These are phyloP conservation scores for Limtongia smithiae DNA, from an alignment of 805 yeast genomes.

Conservation along the genomic window DNA sequence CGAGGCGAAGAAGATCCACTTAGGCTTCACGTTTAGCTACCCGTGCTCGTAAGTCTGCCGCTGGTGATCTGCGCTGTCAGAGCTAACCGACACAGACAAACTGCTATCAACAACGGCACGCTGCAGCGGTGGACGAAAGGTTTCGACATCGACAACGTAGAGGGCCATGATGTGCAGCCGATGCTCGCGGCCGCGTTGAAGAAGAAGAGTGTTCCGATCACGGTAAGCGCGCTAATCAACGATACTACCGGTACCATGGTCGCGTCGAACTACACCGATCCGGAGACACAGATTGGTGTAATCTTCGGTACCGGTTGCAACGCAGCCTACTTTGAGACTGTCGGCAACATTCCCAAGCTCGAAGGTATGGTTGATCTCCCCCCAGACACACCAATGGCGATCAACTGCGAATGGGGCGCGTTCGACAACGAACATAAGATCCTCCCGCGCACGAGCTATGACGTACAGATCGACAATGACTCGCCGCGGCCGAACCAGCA, in stretches of 20 bases:
- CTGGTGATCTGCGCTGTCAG: not conserved
- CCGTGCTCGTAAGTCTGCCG: slow-evolving; percentile 45
- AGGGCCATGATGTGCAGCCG: slow-evolving; percentile 91
- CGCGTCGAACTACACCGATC: slow-evolving; percentile 89
- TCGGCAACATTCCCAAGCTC: slow-evolving; percentile 72
- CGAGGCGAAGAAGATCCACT: slow-evolving; percentile 46
- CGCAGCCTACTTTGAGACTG: slow-evolving; percentile 73
- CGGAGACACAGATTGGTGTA: slow-evolving; percentile 86
- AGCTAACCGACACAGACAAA: slow-evolving; percentile 44
- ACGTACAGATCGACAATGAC: slow-evolving; percentile 69
- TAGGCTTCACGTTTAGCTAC: slow-evolving; percentile 94
- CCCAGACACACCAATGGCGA: slow-evolving; percentile 75
- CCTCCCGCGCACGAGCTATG: slow-evolving; percentile 88
- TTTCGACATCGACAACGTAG: slow-evolving; percentile 87
- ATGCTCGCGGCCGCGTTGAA: slow-evolving; percentile 76
- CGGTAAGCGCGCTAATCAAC: slow-evolving; percentile 87
- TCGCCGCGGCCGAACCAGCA: slow-evolving; percentile 97
- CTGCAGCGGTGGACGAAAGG: slow-evolving; percentile 98
- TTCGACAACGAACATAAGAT: slow-evolving; percentile 84
- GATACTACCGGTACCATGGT: slow-evolving; percentile 97
- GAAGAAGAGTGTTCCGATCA: slow-evolving; percentile 65
- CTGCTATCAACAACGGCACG: slow-evolving; percentile 76
- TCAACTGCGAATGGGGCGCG: slow-evolving; percentile 97
- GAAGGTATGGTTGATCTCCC: slow-evolving; percentile 69
- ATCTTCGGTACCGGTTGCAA: slow-evolving; percentile 97